Evolutionary conservation across 352 stramenopile genomes (phyloP).

Genomic region (Saprolegnia diclina): DNA sequence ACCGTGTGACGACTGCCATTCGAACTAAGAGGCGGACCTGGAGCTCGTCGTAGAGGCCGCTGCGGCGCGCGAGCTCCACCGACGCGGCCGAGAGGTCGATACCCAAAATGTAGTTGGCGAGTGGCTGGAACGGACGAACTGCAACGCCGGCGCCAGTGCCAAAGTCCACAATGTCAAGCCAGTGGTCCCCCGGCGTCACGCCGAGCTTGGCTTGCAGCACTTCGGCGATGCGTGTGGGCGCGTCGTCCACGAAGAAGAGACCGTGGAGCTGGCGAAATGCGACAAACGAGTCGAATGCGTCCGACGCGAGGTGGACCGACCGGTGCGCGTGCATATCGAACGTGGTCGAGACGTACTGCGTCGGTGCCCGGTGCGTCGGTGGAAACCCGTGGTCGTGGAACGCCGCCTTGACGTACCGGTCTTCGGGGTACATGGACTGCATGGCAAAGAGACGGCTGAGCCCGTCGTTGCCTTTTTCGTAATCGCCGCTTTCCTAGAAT

Average conservation of each 20-base stretch:
- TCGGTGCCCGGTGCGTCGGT: neutral
- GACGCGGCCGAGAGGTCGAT: constrained; percentile 17
- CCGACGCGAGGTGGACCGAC: neutral
- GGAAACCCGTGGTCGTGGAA: constrained; percentile 11
- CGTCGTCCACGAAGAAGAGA: neutral
- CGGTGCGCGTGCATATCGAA: constrained; percentile 18
- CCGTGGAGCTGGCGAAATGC: constrained; percentile 16
- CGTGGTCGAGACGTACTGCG: constrained; percentile 11
- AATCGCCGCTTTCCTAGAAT: neutral
- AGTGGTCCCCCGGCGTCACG: constrained; percentile 10
- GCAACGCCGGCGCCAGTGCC: constrained; percentile 5
- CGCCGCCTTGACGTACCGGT: constrained; percentile 15
- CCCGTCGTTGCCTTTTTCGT: neutral
- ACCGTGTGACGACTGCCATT: neutral
- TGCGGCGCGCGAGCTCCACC: constrained; percentile 2
- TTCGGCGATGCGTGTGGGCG: neutral
- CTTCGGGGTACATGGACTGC: constrained; percentile 21
- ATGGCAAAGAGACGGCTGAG: constrained; percentile 4
- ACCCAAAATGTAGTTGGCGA: constrained; percentile 9
- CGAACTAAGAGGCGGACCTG: neutral
- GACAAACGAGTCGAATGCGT: neutral
- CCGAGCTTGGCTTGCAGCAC: neutral
- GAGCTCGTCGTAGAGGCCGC: constrained; percentile 18
- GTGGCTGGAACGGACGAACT: neutral
- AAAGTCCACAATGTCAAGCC: constrained; percentile 15